Conservation (phyloP, 306 rosid species). For the Begonia loranthoides region DNA sequence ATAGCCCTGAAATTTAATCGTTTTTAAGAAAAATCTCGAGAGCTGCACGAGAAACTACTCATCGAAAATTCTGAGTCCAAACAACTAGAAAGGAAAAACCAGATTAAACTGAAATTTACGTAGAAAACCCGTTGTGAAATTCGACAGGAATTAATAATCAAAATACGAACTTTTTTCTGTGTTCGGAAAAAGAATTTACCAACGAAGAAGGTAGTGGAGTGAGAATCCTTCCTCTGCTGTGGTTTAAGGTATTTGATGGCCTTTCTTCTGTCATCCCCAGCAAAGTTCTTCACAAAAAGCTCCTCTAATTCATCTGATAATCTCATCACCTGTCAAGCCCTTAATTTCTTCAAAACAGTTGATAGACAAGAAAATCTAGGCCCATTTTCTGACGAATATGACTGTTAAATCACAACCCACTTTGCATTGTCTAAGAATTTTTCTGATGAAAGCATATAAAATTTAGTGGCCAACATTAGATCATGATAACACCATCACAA, state of each 20-base stretch:
- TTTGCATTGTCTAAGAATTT: constrained; percentile 41
- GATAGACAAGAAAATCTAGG: constrained; percentile 49
- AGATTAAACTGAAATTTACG: no score
- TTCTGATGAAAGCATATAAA: constrained; percentile 20
- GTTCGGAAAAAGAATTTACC: constrained; percentile 36
- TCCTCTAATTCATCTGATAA: constrained; percentile 80
- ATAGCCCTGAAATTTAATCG: constrained; percentile 44
- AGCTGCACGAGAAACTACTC: no score
- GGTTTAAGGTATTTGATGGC: constrained; percentile 98
- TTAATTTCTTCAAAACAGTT: constrained; percentile 5
- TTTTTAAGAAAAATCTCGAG: background rate
- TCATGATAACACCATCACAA: constrained; percentile 23
- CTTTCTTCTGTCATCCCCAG: constrained; percentile 65
- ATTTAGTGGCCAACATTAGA: constrained; percentile 36
- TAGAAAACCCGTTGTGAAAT: no score
- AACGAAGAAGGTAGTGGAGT: constrained; percentile 73
- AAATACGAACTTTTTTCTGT: no score
- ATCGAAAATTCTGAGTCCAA: no score
- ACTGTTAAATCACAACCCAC: constrained; percentile 42
- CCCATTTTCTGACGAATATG: constrained; percentile 13
- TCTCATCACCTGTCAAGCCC: constrained; percentile 55
- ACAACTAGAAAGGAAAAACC: no score
- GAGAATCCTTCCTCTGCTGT: constrained; percentile 64
- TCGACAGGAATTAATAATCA: no score
- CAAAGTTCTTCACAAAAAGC: constrained; percentile 49